These are phyloP conservation scores for Groenewaldozyma tartarivorans DNA, from an alignment of 805 yeast genomes.

Conservation along the genomic window DNA sequence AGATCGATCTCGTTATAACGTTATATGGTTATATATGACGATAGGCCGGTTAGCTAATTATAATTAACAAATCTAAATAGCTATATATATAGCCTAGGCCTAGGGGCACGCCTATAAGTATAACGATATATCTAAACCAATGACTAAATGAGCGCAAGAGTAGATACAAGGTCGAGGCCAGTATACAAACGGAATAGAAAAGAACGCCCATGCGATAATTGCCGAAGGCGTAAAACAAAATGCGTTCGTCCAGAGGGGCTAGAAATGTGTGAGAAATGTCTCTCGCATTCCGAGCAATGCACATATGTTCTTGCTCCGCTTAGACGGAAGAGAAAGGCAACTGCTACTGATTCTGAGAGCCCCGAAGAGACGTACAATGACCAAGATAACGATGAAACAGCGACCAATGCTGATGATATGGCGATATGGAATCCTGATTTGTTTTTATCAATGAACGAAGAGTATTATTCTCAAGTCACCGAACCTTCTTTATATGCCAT, in stretches of 20 bases:
- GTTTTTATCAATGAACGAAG: slow-evolving; percentile 17
- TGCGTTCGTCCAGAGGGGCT: slow-evolving; percentile 23
- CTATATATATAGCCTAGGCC: no score
- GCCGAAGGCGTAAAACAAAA: slow-evolving; percentile 30
- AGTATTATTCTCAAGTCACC: slow-evolving; percentile 18
- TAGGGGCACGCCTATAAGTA: no score
- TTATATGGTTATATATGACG: no score
- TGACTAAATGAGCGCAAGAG: no score
- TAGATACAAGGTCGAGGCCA: slow-evolving; percentile 11
- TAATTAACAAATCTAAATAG: no score
- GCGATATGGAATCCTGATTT: slow-evolving; percentile 1
- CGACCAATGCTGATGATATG: not conserved
- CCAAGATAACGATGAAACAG: not conserved
- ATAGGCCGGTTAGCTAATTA: no score
- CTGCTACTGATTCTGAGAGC: not conserved
- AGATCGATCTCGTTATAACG: no score
- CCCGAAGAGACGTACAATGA: not conserved
- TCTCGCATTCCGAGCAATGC: slow-evolving; percentile 25
- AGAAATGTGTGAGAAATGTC: slow-evolving; percentile 24
- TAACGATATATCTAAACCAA: no score
- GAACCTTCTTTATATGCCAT: slow-evolving; percentile 10
- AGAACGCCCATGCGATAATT: slow-evolving; percentile 31
- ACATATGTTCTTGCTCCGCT: slow-evolving; percentile 18
- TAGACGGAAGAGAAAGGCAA: slow-evolving; percentile 1
- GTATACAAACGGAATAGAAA: slow-evolving; percentile 18